Evolutionary conservation across 2,329 filamentous ascomycete species (phyloP).

Genomic region (Cladosporium sp.): DNA sequence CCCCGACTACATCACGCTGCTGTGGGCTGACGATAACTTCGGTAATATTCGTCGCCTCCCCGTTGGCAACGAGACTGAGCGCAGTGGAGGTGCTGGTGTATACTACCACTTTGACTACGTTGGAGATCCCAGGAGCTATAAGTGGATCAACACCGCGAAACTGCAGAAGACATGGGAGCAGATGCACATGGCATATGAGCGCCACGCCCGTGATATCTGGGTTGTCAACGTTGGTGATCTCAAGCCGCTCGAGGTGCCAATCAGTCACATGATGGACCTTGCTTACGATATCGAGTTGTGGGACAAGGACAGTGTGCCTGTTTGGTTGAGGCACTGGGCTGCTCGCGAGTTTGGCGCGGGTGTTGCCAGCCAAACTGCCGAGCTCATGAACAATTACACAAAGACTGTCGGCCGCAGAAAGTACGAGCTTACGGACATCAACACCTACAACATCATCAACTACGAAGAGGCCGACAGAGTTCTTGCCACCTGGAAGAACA

Average conservation of each 20-base stretch:
- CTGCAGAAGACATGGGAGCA: conserved; percentile 62
- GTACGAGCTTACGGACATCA: conserved; percentile 57
- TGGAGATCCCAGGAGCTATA: conserved; percentile 49
- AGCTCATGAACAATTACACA: conserved; percentile 53
- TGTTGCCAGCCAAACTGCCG: conserved; percentile 45
- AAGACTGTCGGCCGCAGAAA: conserved; percentile 56
- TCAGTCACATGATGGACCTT: conserved; percentile 63
- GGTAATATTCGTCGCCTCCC: conserved; percentile 62
- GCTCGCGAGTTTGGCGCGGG: conserved; percentile 52
- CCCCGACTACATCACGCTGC: conserved; percentile 61
- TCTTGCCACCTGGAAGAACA: conserved; percentile 50
- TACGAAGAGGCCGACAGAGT: conserved; percentile 60
- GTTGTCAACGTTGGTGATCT: conserved; percentile 64
- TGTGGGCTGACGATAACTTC: conserved; percentile 63
- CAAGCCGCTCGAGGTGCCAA: conserved; percentile 61
- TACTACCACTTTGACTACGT: conserved; percentile 65
- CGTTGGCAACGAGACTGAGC: conserved; percentile 53
- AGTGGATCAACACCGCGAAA: conserved; percentile 63
- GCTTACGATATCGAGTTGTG: conserved; percentile 59
- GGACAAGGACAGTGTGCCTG: conserved; percentile 50
- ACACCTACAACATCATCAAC: conserved; percentile 57
- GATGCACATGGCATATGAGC: conserved; percentile 57
- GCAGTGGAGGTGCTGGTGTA: conserved; percentile 59
- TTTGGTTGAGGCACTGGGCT: conserved; percentile 56
- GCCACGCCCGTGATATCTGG: conserved; percentile 58